Percentiles rank a stretch among this genome's conserved stretches.
Evolutionary conservation across 257 asterid species (phyloP).

Genomic region (Nicotiana benthamiana): DNA sequence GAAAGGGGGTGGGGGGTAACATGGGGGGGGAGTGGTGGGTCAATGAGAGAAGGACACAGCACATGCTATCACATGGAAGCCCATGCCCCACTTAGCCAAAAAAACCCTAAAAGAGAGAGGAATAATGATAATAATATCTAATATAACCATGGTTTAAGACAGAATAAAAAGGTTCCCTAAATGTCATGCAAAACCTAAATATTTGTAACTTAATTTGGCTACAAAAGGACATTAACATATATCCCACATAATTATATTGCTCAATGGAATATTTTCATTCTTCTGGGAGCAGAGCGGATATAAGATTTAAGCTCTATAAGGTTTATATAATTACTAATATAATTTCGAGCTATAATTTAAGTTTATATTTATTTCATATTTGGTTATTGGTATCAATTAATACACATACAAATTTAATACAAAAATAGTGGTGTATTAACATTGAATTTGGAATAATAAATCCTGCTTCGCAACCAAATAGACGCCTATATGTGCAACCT

Average conservation of each 20-base stretch:
- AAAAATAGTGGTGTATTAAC: no score
- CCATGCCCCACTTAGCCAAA: conserved; percentile 50
- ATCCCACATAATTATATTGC: conserved; percentile 10
- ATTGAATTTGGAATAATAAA: no score
- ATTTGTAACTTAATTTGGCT: conserved; percentile 25
- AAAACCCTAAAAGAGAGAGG: conserved; percentile 30
- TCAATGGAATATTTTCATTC: not conserved
- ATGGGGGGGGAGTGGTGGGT: conserved; percentile 51
- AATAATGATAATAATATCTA: not conserved
- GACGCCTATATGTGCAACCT: no score
- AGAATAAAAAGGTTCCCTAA: conserved; percentile 15
- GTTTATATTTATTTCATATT: no score
- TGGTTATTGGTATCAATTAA: no score
- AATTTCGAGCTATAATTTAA: no score
- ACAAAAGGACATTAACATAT: conserved; percentile 13
- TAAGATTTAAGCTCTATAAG: no score
- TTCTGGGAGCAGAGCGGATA: not conserved
- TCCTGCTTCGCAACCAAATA: no score
- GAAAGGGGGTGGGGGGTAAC: conserved; percentile 2
- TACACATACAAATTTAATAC: no score
- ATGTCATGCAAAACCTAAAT: conserved; percentile 38
- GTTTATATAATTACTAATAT: no score
- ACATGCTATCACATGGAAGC: conserved; percentile 88
- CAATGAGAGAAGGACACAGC: conserved; percentile 58
- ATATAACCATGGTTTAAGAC: conserved; percentile 5